Evolutionary conservation across 306 rosid species (phyloP).

Genomic region (Trifolium repens): DNA sequence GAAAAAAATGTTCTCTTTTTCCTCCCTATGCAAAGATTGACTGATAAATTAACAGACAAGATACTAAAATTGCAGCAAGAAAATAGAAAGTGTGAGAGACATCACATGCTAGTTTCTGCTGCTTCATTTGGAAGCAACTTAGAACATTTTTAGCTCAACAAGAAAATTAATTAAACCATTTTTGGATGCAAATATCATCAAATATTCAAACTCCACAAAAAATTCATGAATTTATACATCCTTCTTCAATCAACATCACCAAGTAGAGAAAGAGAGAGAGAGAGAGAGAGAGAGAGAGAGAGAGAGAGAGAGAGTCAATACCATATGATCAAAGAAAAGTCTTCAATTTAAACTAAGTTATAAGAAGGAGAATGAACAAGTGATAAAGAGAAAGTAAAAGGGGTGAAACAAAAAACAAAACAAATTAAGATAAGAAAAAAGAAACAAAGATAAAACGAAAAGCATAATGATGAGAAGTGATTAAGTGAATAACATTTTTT

Average conservation of each 20-base stretch:
- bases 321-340: conserved; percentile 48
- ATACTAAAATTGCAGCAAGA: conserved; percentile 46
- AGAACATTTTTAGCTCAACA: conserved; percentile 27
- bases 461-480: conserved; percentile 18
- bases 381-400: conserved; percentile 17
- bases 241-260: conserved; percentile 48
- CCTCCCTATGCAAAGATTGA: conserved; percentile 51
- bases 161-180: conserved; percentile 17
- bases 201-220: conserved; percentile 42
- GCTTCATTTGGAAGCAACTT: conserved; percentile 65
- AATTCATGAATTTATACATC: conserved; percentile 61
- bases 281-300: not conserved
- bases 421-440: not conserved
- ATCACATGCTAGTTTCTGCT: conserved; percentile 43
- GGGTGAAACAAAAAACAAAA: conserved; percentile 13
- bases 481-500: conserved; percentile 14
- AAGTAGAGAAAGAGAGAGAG: not conserved
- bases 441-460: conserved; percentile 38
- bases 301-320: conserved; percentile 22
- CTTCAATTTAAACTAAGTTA: conserved; percentile 56
- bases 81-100: conserved; percentile 35
- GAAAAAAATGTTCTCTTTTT: conserved; percentile 25
- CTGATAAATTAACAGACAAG: conserved; percentile 59
- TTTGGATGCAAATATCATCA: conserved; percentile 28
- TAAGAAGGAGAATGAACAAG: conserved; percentile 60